Evolutionary conservation across 2,329 filamentous ascomycete species (phyloP), one percentile per base, ranked within the genome.

Genomic region (Penicillium sp.): DNA sequence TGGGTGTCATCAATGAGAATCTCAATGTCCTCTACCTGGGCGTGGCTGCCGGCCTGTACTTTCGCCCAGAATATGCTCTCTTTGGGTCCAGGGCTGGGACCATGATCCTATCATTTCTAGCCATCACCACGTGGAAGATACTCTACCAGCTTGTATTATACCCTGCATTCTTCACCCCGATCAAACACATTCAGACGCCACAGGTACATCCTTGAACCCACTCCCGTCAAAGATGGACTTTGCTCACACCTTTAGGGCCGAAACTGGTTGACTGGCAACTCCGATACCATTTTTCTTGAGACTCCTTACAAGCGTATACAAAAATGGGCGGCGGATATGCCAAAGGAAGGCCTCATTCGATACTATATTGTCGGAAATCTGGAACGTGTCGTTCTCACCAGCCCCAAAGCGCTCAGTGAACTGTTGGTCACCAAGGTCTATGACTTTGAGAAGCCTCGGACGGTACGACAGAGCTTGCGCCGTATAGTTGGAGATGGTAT

Each of bases 371-470:
- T 87, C 13, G 82, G 88, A 61, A 90, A 91, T 70, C 71, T 79
- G 22, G 88, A 90, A 71, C 82, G 87, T 37, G 66, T 91, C n/a
- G 65, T 90, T 10, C 71, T 88, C 52, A 85, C 83, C 2, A 85
- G 79, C 2, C 82, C 89, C 22, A 89, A 89, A 73, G 87, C 84
- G 0, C 78, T 92, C n/a, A 82, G 84, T 4, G 90, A 93, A 74
- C 83, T 92, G 8, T 81, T 93, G 4, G 85, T 87, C 28, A 86
- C 84, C 19, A 88, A 87, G 62, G 87, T 82, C 65, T 92, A 93
- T 72, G 85, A 89, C 43, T 93, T 91, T 66, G 71, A 82, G 48
- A 92, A 92, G 71, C 89, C 89, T 0, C 55, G 68, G 1, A 71
- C 81, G 26, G 67, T 91, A 33, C 79, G 71, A 16, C 52, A 63